These are phyloP conservation scores for Endothia cerciana DNA, from an alignment of 2,329 filamentous ascomycete species.

Conservation along the genomic window DNA sequence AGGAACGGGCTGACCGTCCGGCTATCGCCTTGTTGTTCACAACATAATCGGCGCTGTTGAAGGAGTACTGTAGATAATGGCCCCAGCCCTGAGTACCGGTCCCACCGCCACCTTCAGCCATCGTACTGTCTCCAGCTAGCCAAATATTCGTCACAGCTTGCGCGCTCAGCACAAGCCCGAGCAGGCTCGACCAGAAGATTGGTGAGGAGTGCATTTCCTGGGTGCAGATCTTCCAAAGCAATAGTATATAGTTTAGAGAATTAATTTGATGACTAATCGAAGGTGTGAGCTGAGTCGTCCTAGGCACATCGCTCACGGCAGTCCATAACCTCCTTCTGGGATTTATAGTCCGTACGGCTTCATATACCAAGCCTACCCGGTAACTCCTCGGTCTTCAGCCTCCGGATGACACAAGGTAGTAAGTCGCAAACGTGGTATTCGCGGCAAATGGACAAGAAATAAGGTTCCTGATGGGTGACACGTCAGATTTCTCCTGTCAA, in stretches of 20 bases:
- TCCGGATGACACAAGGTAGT: not conserved
- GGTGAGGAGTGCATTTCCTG: conserved; percentile 5
- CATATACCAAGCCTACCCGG: not conserved
- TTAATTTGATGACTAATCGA: not conserved
- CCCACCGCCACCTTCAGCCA: conserved; percentile 53
- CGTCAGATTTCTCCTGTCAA: not conserved
- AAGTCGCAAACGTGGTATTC: not conserved
- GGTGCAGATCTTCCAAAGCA: not conserved
- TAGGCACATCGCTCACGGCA: not conserved
- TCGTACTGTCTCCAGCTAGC: conserved; percentile 60
- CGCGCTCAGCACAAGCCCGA: conserved; percentile 5
- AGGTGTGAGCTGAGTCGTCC: not conserved
- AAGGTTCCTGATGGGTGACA: not conserved
- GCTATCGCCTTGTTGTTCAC: conserved; percentile 68
- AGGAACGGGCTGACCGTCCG: conserved; percentile 69
- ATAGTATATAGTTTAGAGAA: not conserved
- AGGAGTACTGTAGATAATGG: conserved; percentile 57
- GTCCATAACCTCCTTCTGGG: not conserved
- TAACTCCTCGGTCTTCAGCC: not conserved
- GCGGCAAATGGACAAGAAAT: not conserved
- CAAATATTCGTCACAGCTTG: conserved; percentile 20
- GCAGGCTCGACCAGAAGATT: conserved; percentile 1
- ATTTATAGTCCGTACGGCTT: not conserved
- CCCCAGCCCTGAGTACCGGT: conserved; percentile 63
- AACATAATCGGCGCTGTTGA: conserved; percentile 43